A percentile compares a stretch with the other conserved stretches of the same genome.
phyloP scores from a whole-genome alignment of 2,329 filamentous ascomycete genomes.

The Ophiostoma himal-ulmi region DNA sequence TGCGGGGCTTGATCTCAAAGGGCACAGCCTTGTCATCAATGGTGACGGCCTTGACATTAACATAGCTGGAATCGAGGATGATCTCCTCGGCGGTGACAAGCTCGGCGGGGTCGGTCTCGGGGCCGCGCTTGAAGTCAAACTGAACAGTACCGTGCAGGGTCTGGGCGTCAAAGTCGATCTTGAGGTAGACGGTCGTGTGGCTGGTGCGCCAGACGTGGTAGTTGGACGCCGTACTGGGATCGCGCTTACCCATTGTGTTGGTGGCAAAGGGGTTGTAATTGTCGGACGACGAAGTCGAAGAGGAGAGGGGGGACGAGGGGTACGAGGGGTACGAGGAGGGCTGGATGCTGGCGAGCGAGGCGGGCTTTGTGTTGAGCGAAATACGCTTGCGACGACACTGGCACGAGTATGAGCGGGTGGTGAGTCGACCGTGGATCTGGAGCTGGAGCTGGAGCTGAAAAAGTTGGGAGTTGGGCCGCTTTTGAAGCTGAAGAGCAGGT shows the following conservation, averaged over 20 bases:
- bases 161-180: conserved; percentile 77
- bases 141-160: conserved; percentile 69
- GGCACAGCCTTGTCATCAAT: conserved; percentile 40
- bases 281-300: conserved; percentile 11
- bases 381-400: conserved; percentile 3
- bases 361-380: neutral
- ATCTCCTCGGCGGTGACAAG: conserved; percentile 57
- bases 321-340: neutral
- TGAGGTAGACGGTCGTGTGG: conserved; percentile 76
- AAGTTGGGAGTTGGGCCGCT: neutral
- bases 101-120: conserved; percentile 37
- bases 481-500: neutral
- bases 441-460: neutral
- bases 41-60: conserved; percentile 59
- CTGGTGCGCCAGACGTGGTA: conserved; percentile 81
- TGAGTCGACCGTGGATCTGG: neutral
- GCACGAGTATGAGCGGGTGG: conserved; percentile 8
- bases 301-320: neutral
- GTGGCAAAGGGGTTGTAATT: conserved; percentile 19
- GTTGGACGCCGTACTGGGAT: conserved; percentile 88
- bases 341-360: neutral
- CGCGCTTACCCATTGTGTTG: conserved; percentile 42
- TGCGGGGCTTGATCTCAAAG: conserved; percentile 51
- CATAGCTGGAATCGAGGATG: conserved; percentile 78
- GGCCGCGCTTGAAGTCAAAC: conserved; percentile 67